Evolutionary conservation across 805 yeast species (phyloP), one percentile per base, ranked within the genome.

Genomic region (Metschnikowia peoriensis): DNA sequence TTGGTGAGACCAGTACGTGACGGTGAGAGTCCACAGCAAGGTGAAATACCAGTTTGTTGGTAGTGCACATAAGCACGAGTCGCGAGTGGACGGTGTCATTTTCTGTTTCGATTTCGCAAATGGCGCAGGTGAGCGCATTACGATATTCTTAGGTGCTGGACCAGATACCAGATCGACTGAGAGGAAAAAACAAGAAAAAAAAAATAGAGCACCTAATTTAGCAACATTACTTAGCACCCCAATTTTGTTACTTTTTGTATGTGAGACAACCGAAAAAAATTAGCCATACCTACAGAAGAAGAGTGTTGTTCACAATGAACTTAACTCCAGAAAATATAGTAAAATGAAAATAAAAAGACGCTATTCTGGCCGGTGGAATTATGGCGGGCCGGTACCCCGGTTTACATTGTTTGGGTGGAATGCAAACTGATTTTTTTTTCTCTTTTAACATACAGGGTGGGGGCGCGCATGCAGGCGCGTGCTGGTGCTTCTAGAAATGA

Each of bases 11-110:
- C 39, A 17, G 2, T 27, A 38, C 51, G 42, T 42, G 43, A 43
- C 47, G 37, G 40, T 49, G 51, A 38, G 34, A 22, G 22, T 22
- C 14, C n/a, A 28, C 38, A 49, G 51, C 51, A 49, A 49, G 47
- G 47, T 49, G 47, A 32, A 49, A 43, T 49, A 28, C n/a, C 32
- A 35, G 12, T 22, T 22, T 22, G 22, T 22, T 15, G 35, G 40
- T 14, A 8, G 47, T 49, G 51, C 51, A 49, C 14, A 38, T 15
- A 15, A 4, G 40, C 28, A 17, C 44, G 47, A 28, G 47, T 35
- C 44, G 28, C 17, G 38, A 38, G 29, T 10, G 12, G 45, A 14
- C n/a, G 12, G 49, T 42, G 50, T 28, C 28, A 32, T 3, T 9
- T 41, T 5, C 6, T 27, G 41, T 42, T 47, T 47, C 46, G 51